Evolutionary conservation across 352 stramenopile species (phyloP), one percentile per base, ranked within the genome.

Genomic region (Pythium coloratum): DNA sequence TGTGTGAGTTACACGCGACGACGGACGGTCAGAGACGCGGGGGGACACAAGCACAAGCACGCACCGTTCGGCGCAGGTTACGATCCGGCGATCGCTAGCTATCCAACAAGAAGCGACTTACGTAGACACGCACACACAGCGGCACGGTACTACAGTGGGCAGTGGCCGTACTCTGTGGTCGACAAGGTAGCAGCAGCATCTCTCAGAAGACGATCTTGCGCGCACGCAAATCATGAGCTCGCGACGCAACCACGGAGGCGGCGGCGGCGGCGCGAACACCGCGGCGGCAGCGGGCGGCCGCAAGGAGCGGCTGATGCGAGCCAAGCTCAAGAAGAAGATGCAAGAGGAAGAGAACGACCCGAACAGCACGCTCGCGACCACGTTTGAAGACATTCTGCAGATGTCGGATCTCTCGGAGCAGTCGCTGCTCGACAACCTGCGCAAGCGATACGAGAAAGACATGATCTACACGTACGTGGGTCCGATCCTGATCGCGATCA

Each of bases 391-490:
- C 78, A 92, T 96, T 67, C 56, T 96, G 71, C 87, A 95, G 64
- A 94, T 96, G 85, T 92, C 82, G 55, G 90, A 96, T 62, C 73
- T 97, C 57, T 96, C 86, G 51, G 91, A 98, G 74, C 75, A 83
- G 30, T 96, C 90, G 56, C 82, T 98, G 71, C 78, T 97, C 51
- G 82, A 89, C 5, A 96, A 96, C 57, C 70, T 98, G 60, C 81
- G 89, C 28, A 77, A 79, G 44, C 89, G 94, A n/a, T 98, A 97
- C 81, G 89, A 97, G 59, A 82, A 95, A 55, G 88, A 97, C 70
- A 65, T 90, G 57, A 98, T 98, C 69, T 98, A 98, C 80, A 98
- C 95, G 64, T 97, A 95, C 69, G 91, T 97, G 13, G 91, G 91
- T 0, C 81, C 86, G 33, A 97, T 97, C 63, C 61, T 97, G 55